Evolutionary conservation across 2,329 filamentous ascomycete species (phyloP), one percentile per base, ranked within the genome.

Genomic region (Beauveria varroae): DNA sequence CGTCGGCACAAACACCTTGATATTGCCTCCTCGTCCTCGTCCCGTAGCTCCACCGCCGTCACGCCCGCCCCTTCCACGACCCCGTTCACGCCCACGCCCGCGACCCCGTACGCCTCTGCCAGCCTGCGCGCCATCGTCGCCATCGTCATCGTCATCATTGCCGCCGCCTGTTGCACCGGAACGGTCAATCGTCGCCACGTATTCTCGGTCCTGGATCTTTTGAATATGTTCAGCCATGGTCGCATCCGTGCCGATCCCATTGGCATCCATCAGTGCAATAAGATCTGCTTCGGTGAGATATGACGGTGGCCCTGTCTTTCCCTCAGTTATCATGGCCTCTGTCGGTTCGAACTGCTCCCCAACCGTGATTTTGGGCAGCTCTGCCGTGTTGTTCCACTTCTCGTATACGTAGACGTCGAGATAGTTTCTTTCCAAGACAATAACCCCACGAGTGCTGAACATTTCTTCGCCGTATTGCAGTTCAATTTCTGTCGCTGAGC

Each of bases 141-240:
- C 20, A 16, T 52, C 46, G 6, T 46, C 44, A 14, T 70, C 75
- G 52, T 75, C 77, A 37, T 73, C 76, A 41, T 74, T 76, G 16
- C 69, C 76, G 61, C 70, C 71, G 50, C 72, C 68, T 61, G 71
- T 63, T 60, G 70, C 66, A 40, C 73, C 71, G 65, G 72, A 70
- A 67, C 69, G 80, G 70, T 75, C 85, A 70, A 70, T 77, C 1
- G 89, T 87, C 61, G 86, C 84, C 55, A 92, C 93, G 69, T 99
- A 99, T 67, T 93, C 82, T 63, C 95, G 82, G 62, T 93, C 86
- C 73, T 98, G 92, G 68, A 99, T 96, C 74, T 93, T 99, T 63
- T 90, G 86, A 69, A 99, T 99, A 71, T 99, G 95, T 69, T 99
- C 95, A 0, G 95, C 95, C 95, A 99, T 99, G 1, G 95, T 99